phyloP scores from a whole-genome alignment of 1,139 yeast genomes.

The Pichia sp. region DNA sequence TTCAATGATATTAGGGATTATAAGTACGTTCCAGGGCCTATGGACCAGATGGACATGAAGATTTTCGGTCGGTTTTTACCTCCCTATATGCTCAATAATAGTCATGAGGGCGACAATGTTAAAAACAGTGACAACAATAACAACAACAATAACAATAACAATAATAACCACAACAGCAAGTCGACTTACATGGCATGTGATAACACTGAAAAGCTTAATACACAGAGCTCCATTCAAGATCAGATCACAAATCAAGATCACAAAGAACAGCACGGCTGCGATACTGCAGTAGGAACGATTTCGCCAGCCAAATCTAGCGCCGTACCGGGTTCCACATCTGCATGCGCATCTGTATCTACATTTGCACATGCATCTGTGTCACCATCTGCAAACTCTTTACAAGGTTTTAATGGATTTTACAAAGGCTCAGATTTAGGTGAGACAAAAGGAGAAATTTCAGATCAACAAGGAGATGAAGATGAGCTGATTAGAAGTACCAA shows the following conservation, averaged over 20 bases:
- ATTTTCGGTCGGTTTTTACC: constrained; percentile 78
- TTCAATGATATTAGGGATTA: constrained; percentile 18
- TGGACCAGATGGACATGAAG: constrained; percentile 78
- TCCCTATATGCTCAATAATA: constrained; percentile 56
- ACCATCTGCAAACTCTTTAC: no score
- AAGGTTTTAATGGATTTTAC: no score
- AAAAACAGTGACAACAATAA: not conserved
- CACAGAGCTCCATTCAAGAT: no score
- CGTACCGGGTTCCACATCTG: no score
- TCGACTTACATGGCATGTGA: no score
- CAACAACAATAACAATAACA: not conserved
- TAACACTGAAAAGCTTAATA: no score
- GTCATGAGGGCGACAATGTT: not conserved
- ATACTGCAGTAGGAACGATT: no score
- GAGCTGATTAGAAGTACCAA: constrained; percentile 8
- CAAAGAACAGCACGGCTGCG: no score
- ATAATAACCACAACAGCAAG: not conserved
- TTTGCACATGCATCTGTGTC: no score
- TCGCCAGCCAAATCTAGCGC: no score
- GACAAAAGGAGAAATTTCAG: not conserved
- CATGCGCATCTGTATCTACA: no score
- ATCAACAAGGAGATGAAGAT: not conserved
- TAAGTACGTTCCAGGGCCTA: constrained; percentile 65
- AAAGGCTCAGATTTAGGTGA: not conserved
- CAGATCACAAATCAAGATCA: no score